phyloP scores from a whole-genome alignment of 345 rosid genomes.

The Citrus hindsii region DNA sequence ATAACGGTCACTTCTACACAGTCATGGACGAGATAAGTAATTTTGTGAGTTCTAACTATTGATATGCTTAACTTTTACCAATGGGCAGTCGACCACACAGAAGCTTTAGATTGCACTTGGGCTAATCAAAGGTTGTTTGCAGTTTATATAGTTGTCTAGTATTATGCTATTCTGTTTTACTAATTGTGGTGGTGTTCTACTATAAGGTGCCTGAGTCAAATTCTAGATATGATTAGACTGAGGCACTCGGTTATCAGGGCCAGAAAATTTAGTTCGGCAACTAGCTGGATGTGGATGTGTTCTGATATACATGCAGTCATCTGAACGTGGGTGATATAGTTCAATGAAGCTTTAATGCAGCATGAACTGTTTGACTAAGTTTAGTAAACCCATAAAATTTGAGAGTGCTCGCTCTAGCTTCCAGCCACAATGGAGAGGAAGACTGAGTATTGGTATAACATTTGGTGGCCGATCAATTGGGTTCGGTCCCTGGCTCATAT shows the following conservation, averaged over 20 bases:
- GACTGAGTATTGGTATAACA: slow-evolving; percentile 27
- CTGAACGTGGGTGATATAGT: slow-evolving; percentile 19
- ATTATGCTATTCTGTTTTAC: slow-evolving; percentile 27
- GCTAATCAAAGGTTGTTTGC: slow-evolving; percentile 24
- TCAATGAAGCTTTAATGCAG: slow-evolving; percentile 23
- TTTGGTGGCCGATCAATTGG: slow-evolving; percentile 28
- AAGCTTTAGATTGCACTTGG: slow-evolving; percentile 30
- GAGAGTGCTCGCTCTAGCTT: slow-evolving; percentile 23
- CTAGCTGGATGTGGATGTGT: slow-evolving; percentile 30
- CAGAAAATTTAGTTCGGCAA: slow-evolving; percentile 31
- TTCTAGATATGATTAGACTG: slow-evolving; percentile 16
- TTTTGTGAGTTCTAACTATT: slow-evolving; percentile 49
- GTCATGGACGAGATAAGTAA: slow-evolving; percentile 75
- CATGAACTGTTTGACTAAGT: slow-evolving; percentile 26
- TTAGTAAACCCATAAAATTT: slow-evolving; percentile 19
- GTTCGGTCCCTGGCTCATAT: slow-evolving; percentile 31
- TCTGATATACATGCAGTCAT: slow-evolving; percentile 12
- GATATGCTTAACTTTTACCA: slow-evolving; percentile 30
- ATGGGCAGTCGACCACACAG: slow-evolving; percentile 26
- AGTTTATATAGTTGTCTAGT: slow-evolving; percentile 29
- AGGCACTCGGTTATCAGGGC: slow-evolving; percentile 12
- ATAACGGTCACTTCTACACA: slow-evolving; percentile 63
- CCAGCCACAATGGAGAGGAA: slow-evolving; percentile 26
- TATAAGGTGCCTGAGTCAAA: slow-evolving; percentile 10
- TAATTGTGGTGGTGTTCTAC: slow-evolving; percentile 19